A percentile compares a stretch with the other conserved stretches of the same genome.
Evolutionary conservation across 225 moss, liverwort and hornwort genomes (phyloP).

Genomic region (Sphagnum contortum): DNA sequence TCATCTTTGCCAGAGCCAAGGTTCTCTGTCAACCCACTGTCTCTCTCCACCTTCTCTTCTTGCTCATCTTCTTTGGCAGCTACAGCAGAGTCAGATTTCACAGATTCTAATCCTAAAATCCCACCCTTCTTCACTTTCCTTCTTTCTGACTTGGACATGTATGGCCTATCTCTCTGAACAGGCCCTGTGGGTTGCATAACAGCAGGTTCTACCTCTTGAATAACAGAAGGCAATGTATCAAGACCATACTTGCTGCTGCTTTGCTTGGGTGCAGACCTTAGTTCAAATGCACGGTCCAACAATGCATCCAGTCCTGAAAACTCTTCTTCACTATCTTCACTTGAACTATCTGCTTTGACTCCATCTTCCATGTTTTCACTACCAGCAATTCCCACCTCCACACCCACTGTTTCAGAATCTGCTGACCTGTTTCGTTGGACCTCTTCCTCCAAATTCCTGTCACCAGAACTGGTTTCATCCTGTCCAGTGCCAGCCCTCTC

Average conservation of each 20-base stretch:
- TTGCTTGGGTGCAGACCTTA: slow-evolving; percentile 46
- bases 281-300: slow-evolving; percentile 73
- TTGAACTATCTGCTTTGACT: slow-evolving; percentile 6
- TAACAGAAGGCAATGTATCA: slow-evolving; percentile 28
- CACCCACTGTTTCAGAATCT: slow-evolving; percentile 12
- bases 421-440: slow-evolving; percentile 10
- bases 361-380: slow-evolving; percentile 13
- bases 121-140: slow-evolving; percentile 41
- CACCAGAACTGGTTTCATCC: slow-evolving; percentile 9
- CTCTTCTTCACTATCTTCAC: slow-evolving; percentile 30
- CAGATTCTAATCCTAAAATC: slow-evolving; percentile 21
- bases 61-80: slow-evolving; percentile 10
- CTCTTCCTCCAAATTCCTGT: slow-evolving; percentile 13
- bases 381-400: slow-evolving; percentile 8
- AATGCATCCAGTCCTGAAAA: slow-evolving; percentile 51
- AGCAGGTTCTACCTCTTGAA: slow-evolving; percentile 10
- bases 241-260: slow-evolving; percentile 58
- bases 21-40: slow-evolving; percentile 10
- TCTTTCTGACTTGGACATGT: slow-evolving; percentile 78
- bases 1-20: slow-evolving; percentile 27
- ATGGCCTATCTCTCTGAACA: slow-evolving; percentile 65
- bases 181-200: slow-evolving; percentile 24
- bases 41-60: slow-evolving; percentile 7
- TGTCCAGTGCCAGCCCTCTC: slow-evolving; percentile 5
- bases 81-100: slow-evolving; percentile 15